Base-by-base conservation (phyloP, 805 yeast species). In the Maudiozyma saulgeensis region DNA sequence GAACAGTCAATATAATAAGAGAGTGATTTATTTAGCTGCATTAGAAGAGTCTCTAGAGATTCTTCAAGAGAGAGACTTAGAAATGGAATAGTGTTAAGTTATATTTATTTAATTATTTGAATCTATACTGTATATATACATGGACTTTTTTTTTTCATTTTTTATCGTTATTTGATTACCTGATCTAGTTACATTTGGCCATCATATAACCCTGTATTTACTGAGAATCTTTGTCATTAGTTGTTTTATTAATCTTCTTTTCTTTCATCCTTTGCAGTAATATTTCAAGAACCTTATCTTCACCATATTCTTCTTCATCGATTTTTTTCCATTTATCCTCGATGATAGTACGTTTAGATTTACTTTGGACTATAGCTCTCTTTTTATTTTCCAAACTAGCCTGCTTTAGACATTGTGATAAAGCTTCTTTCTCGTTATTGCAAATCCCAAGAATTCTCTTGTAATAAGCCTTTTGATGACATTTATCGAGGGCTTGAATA, bases 401-500 rank as follows among this genome's bases (percentile, higher is more conserved):
- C 48, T 79, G 79, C 61, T 88, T 93, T 23, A 95, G 72, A 68
- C 99, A 91, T 60, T 79, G 71, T 35, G 84, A 69, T 47, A 93
- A 73, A 46, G 85, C 90, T 53, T 84, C 87, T 60, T 89, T 89
- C 58, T 84, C 82, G 47, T 81, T 80, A 67, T 88, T 87, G 69
- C 99, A 91, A 51, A 78, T 73, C 26, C 98, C 98, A 56, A 87
- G 71, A 7, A 86, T 81, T 63, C 85, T 79, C 55, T 78, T 75
- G 51, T 84, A 57, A 56, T 81, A 84, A 49, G 81, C 84, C 48
- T 75, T 75, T 51, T 79, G 75, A 60, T 90, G 96, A 64, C 99
- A 91, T 62, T 87, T 83, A 59, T 91, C 96, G 6, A 91, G 76
- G 0, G 95, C 96, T 53, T 83, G 82, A 64, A 93, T 88, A 40